Base-by-base conservation (phyloP, 2,329 filamentous ascomycete genomes). In the Cucurbitaria berberidis region DNA sequence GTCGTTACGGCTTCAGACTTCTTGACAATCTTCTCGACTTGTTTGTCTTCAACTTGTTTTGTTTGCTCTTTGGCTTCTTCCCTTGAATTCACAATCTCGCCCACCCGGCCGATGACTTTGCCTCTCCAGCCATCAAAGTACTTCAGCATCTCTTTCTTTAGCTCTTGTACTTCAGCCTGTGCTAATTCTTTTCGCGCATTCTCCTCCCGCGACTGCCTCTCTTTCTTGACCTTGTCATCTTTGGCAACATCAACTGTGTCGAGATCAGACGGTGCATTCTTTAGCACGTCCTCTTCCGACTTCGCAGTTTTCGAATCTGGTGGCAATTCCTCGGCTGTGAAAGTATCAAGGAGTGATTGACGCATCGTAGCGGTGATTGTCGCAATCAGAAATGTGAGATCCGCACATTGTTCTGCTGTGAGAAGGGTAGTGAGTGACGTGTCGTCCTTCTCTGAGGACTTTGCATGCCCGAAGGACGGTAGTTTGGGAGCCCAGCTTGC, bases 71-170 rank as follows among this genome's bases (percentile, higher is more conserved):
- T 70, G 10, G 66, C 70, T 46, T 73, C 64, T 18, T 71, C 70
- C 30, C 73, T 67, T 22, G 73, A 72, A 46, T 77, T 68, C 41
- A 83, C 72, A 30, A 91, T 83, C 62, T 95, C 88, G 16, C 86
- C 84, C 21, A 96, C 78, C 13, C 92, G 84, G 51, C 85, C 82
- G 35, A 90, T 78, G 9, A 96, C 84, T 11, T 81, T 80, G 5
- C 85, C 81, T 64, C 90, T 85, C 93, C 93, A 98, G 59, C 91
- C 88, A 52, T 89, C 86, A 69, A 93, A 96, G 69, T 88, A 86
- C 6, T 81, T 77, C 5, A 96, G 71, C 1, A 87, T 83, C 48
- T 89, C 86, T 57, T 84, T 86, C 77, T 87, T 92, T 64, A 92
- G 75, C 63, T 90, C 87, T 51, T 82, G 77, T 56, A 88, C 81